Percentiles rank a stretch among this genome's conserved stretches.
Conservation (phyloP, 805 yeast genomes). For the Saccharomycopsis vini region DNA sequence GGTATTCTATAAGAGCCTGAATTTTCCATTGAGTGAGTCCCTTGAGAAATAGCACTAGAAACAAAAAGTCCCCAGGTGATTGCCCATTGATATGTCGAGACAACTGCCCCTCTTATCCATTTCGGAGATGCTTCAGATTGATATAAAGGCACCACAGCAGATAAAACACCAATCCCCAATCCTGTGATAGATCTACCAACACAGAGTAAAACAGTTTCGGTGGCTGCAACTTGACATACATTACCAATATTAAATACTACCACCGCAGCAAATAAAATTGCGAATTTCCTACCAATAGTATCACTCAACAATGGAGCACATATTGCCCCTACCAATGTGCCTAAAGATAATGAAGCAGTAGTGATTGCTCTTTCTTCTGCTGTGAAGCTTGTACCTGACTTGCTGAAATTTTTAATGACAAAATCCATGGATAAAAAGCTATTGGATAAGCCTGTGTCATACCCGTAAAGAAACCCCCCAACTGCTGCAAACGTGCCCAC, state of each 20-base stretch:
- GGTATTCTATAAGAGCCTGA: conserved; percentile 66
- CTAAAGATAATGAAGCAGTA: conserved; percentile 73
- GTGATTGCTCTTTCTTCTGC: conserved; percentile 60
- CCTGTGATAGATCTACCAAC: conserved; percentile 71
- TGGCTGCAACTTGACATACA: conserved; percentile 53
- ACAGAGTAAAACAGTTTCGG: conserved; percentile 43
- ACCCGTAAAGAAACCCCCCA: conserved; percentile 88
- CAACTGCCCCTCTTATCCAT: conserved; percentile 73
- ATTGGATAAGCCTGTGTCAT: conserved; percentile 81
- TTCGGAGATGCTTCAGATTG: conserved; percentile 81
- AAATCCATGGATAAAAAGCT: conserved; percentile 69
- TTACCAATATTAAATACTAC: conserved; percentile 64
- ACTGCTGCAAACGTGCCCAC: conserved; percentile 80
- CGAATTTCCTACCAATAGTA: conserved; percentile 57
- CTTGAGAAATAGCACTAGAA: conserved; percentile 73
- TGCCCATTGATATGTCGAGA: conserved; percentile 82
- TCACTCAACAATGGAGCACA: conserved; percentile 58
- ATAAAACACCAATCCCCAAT: conserved; percentile 63
- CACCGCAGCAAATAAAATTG: conserved; percentile 55
- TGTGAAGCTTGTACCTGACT: conserved; percentile 37
- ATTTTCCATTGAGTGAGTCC: conserved; percentile 46
- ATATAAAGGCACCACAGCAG: conserved; percentile 74
- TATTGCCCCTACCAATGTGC: conserved; percentile 66
- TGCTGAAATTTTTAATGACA: conserved; percentile 49
- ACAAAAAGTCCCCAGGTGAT: conserved; percentile 78